A percentile compares a stretch with the other conserved stretches of the same genome.
phyloP scores from a whole-genome alignment of 1,284 basidiomycete species.

The Neonothopanus nambi region DNA sequence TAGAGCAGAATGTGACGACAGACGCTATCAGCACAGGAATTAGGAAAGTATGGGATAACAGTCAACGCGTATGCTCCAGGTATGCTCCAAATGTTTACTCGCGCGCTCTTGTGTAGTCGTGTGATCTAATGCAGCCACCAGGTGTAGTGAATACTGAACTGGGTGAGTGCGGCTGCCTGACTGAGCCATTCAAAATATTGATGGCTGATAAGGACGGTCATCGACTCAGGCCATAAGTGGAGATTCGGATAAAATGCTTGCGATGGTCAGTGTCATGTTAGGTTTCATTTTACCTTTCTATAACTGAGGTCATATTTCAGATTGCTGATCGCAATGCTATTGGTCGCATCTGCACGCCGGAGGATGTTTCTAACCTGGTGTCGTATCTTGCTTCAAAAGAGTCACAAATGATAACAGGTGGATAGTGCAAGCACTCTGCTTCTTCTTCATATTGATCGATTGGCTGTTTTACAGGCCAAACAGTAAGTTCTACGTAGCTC shows the following conservation, averaged over 20 bases:
- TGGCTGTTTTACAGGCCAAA: too few relatives aligned
- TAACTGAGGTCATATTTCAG: slow-evolving; percentile 4
- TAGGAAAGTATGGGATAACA: slow-evolving; percentile 29
- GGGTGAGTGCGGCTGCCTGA: not conserved
- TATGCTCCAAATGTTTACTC: slow-evolving; percentile 1
- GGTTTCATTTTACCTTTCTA: not conserved
- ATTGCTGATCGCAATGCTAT: slow-evolving; percentile 14
- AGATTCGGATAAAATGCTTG: not conserved
- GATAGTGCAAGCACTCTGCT: too few relatives aligned
- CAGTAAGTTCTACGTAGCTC: not conserved
- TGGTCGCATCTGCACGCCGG: slow-evolving; percentile 19
- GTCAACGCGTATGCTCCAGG: slow-evolving; percentile 34
- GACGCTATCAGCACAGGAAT: slow-evolving; percentile 25
- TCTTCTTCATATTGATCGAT: too few relatives aligned
- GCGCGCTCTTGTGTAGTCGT: too few relatives aligned
- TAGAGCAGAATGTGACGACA: not conserved
- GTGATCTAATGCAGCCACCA: not conserved
- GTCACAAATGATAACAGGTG: slow-evolving; percentile 25
- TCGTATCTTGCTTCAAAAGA: slow-evolving; percentile 29
- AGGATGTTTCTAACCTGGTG: slow-evolving; percentile 27
- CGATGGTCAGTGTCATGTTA: not conserved
- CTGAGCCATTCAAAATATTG: not conserved
- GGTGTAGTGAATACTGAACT: slow-evolving; percentile 1
- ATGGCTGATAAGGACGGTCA: not conserved
- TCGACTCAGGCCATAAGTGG: not conserved